Evolutionary conservation across 2,329 filamentous ascomycete genomes (phyloP), one percentile per base, ranked within the genome.

Genomic region (Cladosporium sp.): DNA sequence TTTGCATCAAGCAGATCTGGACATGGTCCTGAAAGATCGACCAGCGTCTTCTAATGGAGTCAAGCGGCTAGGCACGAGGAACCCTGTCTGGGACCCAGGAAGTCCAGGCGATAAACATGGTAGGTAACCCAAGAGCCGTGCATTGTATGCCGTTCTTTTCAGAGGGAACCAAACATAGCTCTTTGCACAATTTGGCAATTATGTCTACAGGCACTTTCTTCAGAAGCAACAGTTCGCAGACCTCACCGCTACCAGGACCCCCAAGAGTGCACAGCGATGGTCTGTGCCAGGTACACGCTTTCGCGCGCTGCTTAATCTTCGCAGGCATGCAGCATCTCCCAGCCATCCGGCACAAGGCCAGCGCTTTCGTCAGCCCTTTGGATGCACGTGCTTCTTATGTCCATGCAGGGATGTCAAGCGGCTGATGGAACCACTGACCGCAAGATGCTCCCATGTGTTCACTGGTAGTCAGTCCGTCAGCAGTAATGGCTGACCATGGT

Each of bases 301-400:
- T 21, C 55, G 28, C 36, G 36, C 34, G 14, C 15, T 30, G n/a
- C 12, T 21, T 57, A 64, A 57, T 64, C 51, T 57, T 55, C 34
- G 24, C 36, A 57, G 61, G 61, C 36, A 64, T 64, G 61, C 49
- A 64, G 10, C 18, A 47, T 57, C 55, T 64, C 61, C 61, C 61
- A 57, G 61, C 51, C 51, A 47, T 21, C n/a, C n/a, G 28, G 52
- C 8, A 55, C 28, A 8, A 18, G 30, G 15, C 14, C 52, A 55
- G 28, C n/a, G 52, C 52, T 55, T 34, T 34, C 28, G 52, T 55
- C 28, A 21, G 28, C 21, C 15, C 26, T 47, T 21, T 47, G 41
- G 3, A 47, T n/a, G 41, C 41, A 44, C 38, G n/a, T 47, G 41
- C 41, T 21, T 21, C 10, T 21, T 47, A 1, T 47, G 41, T 6